phyloP scores from a whole-genome alignment of 225 moss, liverwort and hornwort genomes.

The Asterella californica region DNA sequence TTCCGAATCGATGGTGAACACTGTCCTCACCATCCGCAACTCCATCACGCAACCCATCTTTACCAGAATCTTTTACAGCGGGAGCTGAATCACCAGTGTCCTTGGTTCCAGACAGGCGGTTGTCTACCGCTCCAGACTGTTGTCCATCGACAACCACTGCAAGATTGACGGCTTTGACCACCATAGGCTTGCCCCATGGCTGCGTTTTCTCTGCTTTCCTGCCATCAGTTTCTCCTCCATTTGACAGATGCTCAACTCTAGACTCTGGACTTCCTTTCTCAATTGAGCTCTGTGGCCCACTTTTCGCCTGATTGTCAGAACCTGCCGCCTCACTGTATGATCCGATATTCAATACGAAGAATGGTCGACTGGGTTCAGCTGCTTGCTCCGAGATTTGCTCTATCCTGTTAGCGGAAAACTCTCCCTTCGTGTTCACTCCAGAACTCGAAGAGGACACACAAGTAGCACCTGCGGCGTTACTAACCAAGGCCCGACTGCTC shows the following conservation, averaged over 20 bases:
- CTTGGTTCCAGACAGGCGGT: constrained; percentile 30
- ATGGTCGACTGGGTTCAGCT: constrained; percentile 43
- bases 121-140: neutral
- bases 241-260: constrained; percentile 31
- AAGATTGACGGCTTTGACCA: constrained; percentile 20
- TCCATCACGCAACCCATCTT: constrained; percentile 29
- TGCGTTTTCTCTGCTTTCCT: constrained; percentile 49
- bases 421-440: constrained; percentile 40
- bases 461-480: constrained; percentile 36
- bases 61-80: constrained; percentile 38
- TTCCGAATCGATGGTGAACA: constrained; percentile 28
- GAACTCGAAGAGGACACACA: constrained; percentile 59
- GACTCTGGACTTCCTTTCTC: constrained; percentile 57
- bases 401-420: constrained; percentile 54
- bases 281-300: constrained; percentile 37
- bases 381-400: constrained; percentile 44
- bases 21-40: constrained; percentile 29
- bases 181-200: constrained; percentile 58
- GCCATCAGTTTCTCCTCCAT: constrained; percentile 46
- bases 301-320: constrained; percentile 42
- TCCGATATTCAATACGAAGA: constrained; percentile 38
- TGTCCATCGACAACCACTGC: constrained; percentile 35
- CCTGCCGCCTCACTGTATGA: constrained; percentile 45
- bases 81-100: constrained; percentile 28
- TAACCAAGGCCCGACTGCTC: constrained; percentile 42